phyloP scores from a whole-genome alignment of 176 grass and related monocot genomes.

The Tuctoria greenei region DNA sequence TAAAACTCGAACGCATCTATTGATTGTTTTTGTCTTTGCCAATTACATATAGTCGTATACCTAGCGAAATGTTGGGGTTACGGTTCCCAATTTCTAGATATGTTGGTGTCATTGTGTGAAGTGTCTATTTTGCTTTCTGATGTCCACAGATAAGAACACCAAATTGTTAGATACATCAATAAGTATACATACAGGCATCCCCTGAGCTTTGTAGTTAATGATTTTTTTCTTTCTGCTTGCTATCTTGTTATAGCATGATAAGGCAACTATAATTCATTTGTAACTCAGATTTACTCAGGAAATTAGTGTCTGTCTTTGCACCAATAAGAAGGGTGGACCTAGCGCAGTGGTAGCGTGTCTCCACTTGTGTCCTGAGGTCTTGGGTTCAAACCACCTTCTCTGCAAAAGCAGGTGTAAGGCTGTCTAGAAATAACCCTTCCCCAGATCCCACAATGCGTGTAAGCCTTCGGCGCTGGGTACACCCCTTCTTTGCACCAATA shows the following conservation, averaged over 20 bases:
- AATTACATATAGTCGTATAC: conserved; percentile 10
- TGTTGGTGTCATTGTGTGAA: neutral
- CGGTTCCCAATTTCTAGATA: conserved; percentile 3
- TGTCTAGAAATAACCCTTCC: too few species aligned
- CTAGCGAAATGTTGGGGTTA: conserved; percentile 17
- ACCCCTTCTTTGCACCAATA: too few species aligned
- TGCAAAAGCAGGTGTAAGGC: too few species aligned
- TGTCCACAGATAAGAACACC: neutral
- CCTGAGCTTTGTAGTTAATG: neutral
- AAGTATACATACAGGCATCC: neutral
- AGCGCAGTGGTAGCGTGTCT: too few species aligned
- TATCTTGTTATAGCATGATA: conserved; percentile 14
- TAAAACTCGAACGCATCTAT: conserved; percentile 18
- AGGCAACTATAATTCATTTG: neutral
- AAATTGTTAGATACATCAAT: neutral
- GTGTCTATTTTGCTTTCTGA: neutral
- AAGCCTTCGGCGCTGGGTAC: too few species aligned
- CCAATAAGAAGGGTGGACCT: too few species aligned
- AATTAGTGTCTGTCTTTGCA: neutral
- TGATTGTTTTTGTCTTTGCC: conserved; percentile 30
- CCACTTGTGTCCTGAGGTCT: too few species aligned
- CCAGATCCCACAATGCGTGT: too few species aligned
- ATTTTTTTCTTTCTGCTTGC: neutral
- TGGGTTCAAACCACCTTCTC: too few species aligned
- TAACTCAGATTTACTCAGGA: conserved; percentile 3